These are phyloP conservation scores for Pharnaceum exiguum DNA, from an alignment of 148 eudicot genomes.

Conservation along the genomic window DNA sequence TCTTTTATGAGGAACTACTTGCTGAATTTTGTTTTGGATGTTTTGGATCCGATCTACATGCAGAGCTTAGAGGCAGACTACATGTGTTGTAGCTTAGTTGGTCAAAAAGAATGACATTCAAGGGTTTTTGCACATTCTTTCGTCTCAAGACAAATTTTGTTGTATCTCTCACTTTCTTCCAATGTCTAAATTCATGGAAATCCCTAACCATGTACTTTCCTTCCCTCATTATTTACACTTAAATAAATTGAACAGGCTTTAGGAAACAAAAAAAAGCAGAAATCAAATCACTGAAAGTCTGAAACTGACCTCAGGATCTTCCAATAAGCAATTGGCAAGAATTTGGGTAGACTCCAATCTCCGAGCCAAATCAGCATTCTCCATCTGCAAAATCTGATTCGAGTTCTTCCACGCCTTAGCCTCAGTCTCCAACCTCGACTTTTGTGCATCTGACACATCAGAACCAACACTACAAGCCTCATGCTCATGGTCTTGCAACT, in stretches of 20 bases:
- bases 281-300: not conserved
- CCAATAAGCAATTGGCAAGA: constrained; percentile 55
- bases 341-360: constrained; percentile 59
- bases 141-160: too few relatives aligned
- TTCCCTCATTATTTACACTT: too few relatives aligned
- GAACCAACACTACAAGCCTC: constrained; percentile 14
- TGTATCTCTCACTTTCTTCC: too few relatives aligned
- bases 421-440: constrained; percentile 47
- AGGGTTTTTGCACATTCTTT: too few relatives aligned
- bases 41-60: too few relatives aligned
- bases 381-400: constrained; percentile 40
- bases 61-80: too few relatives aligned
- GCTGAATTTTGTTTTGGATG: too few relatives aligned
- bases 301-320: constrained; percentile 53
- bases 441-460: constrained; percentile 27
- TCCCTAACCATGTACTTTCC: too few relatives aligned
- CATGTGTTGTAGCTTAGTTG: too few relatives aligned
- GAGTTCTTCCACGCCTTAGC: constrained; percentile 47
- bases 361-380: constrained; percentile 55
- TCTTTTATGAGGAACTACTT: too few relatives aligned
- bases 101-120: too few relatives aligned
- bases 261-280: not conserved
- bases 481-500: constrained; percentile 41
- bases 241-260: not conserved
- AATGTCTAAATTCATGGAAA: too few relatives aligned